phyloP scores from a whole-genome alignment of 2,329 filamentous ascomycete species.

The Neonectria ditissima region DNA sequence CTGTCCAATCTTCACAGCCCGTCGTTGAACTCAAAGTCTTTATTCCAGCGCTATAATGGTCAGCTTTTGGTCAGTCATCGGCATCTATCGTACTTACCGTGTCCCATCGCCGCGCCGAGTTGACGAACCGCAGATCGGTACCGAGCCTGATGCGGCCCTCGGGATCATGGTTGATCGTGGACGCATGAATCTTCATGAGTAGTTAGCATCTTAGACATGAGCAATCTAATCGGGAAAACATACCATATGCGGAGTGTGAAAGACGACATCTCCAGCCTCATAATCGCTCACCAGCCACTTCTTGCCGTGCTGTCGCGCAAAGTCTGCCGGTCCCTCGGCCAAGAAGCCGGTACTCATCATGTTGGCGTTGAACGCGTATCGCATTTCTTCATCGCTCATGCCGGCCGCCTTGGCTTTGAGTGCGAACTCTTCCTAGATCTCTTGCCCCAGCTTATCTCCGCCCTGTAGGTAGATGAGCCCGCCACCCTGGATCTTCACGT shows the following conservation, averaged over 20 bases:
- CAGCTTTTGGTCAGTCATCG: background rate
- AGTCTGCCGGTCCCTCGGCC: conserved; percentile 59
- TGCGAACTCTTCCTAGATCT: conserved; percentile 64
- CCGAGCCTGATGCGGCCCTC: conserved; percentile 65
- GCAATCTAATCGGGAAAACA: background rate
- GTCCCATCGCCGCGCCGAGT: conserved; percentile 63
- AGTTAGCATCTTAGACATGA: conserved; percentile 3
- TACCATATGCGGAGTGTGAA: conserved; percentile 53
- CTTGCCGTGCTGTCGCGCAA: conserved; percentile 45
- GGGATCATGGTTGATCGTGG: conserved; percentile 65
- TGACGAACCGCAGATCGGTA: conserved; percentile 67
- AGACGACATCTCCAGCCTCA: conserved; percentile 56
- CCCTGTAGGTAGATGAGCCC: conserved; percentile 70
- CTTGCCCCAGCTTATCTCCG: conserved; percentile 54
- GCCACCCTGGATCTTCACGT: conserved; percentile 65
- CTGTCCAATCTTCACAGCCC: conserved; percentile 25
- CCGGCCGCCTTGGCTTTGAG: conserved; percentile 61
- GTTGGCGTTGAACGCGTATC: conserved; percentile 67
- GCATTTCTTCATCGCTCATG: conserved; percentile 64
- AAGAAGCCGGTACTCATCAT: conserved; percentile 70
- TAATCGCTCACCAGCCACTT: conserved; percentile 55
- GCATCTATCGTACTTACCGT: conserved; percentile 47
- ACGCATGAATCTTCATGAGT: conserved; percentile 65
- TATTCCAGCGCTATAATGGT: conserved; percentile 32
- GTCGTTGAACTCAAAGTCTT: conserved; percentile 36